A percentile compares a stretch with the other conserved stretches of the same genome.
These are phyloP conservation scores for Aquilaria yunnanensis DNA, from an alignment of 345 rosid genomes.

Conservation along the genomic window DNA sequence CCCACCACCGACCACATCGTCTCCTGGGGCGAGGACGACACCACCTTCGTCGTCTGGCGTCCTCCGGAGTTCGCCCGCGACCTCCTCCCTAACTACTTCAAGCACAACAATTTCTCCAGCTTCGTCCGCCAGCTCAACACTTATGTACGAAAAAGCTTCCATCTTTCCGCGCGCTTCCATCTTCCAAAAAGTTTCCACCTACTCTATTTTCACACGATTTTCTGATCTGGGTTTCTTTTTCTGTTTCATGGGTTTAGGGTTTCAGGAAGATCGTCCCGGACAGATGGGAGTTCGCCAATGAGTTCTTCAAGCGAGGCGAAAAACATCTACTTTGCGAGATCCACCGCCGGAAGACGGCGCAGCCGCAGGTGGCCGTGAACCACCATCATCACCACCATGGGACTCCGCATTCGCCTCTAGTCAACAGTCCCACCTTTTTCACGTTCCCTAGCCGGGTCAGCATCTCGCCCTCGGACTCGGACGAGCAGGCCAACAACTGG, in stretches of 20 bases:
- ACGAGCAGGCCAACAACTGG: slow-evolving; percentile 48
- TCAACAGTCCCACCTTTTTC: slow-evolving; percentile 39
- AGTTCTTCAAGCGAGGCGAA: slow-evolving; percentile 87
- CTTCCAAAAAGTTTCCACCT: not conserved
- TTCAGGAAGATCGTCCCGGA: slow-evolving; percentile 97
- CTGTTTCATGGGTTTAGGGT: slow-evolving; percentile 43
- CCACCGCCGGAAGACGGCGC: slow-evolving; percentile 84
- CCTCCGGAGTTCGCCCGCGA: slow-evolving; percentile 96
- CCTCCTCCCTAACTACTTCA: slow-evolving; percentile 93
- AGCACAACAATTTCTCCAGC: slow-evolving; percentile 96
- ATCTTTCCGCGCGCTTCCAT: not conserved
- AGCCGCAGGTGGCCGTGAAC: slow-evolving; percentile 43
- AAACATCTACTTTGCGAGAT: slow-evolving; percentile 91
- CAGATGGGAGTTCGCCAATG: slow-evolving; percentile 97
- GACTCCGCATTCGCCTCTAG: slow-evolving; percentile 39
- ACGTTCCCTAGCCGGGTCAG: slow-evolving; percentile 47
- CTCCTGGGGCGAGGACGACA: slow-evolving; percentile 90
- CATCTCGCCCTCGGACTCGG: slow-evolving; percentile 50
- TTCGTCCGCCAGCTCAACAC: slow-evolving; percentile 98
- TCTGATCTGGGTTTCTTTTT: slow-evolving; percentile 13
- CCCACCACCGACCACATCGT: slow-evolving; percentile 78
- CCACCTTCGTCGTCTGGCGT: slow-evolving; percentile 90
- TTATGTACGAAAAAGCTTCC: slow-evolving; percentile 39
- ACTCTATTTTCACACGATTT: not conserved
- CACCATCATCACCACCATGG: slow-evolving; percentile 40